A percentile compares a stretch with the other conserved stretches of the same genome.
Evolutionary conservation across 176 grass and related monocot species (phyloP).

Genomic region (barley (Hordeum vulgare)): MorexV3_pseudomolecules_assembly NC_058520.1:193302762-193303261

Average conservation of each 20-base stretch:
- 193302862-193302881: slow-evolving; percentile 56
- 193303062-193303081: slow-evolving; percentile 37
- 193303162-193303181: neutral
- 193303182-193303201: neutral
- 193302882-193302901: slow-evolving; percentile 3
- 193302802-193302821: slow-evolving; percentile 62
- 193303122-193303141: slow-evolving; percentile 81
- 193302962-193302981: slow-evolving; percentile 42
- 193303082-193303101: slow-evolving; percentile 35
- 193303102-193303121: slow-evolving; percentile 42
- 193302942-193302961: slow-evolving; percentile 58
- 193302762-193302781: slow-evolving; percentile 92
- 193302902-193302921: slow-evolving; percentile 1
- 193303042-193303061: slow-evolving; percentile 4
- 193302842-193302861: neutral
- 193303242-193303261: neutral
- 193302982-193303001: slow-evolving; percentile 69
- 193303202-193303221: neutral
- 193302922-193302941: slow-evolving; percentile 44
- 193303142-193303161: slow-evolving; percentile 19
- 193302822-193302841: slow-evolving; percentile 61
- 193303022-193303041: slow-evolving; percentile 18
- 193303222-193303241: neutral
- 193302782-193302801: slow-evolving; percentile 78
- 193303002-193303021: slow-evolving; percentile 44